Percentiles rank a stretch among this genome's conserved stretches.
Evolutionary conservation across 169 alveolate species (phyloP).

Genomic region (Plasmodium coatneyi): DNA sequence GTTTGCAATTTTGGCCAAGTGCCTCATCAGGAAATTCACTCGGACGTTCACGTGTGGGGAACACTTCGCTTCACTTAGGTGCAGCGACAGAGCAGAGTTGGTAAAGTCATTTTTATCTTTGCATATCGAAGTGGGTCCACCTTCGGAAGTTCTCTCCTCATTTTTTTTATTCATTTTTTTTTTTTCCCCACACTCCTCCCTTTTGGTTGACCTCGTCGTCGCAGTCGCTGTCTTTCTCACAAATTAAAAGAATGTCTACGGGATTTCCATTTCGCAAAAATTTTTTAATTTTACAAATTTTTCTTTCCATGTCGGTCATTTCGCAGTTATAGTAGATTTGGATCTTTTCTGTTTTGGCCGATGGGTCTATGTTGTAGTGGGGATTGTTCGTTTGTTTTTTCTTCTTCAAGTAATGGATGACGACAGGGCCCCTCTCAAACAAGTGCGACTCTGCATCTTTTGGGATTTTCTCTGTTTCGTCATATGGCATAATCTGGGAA

Average conservation of each 20-base stretch:
- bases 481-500: not conserved
- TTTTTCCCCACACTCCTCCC: not conserved
- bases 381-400: not conserved
- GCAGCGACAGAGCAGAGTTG: not conserved
- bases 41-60: slow-evolving; percentile 34
- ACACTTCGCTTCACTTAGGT: slow-evolving; percentile 19
- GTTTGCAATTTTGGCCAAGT: slow-evolving; percentile 15
- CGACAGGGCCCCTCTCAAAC: not conserved
- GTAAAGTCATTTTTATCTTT: not conserved
- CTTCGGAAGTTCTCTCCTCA: not conserved
- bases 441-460: not conserved
- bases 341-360: slow-evolving; percentile 39
- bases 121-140: not conserved
- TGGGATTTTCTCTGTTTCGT: not conserved
- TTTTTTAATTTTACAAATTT: slow-evolving; percentile 49
- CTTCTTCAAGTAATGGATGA: not conserved
- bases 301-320: slow-evolving; percentile 48
- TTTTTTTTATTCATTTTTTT: not conserved
- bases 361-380: slow-evolving; percentile 55
- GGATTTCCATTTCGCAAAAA: slow-evolving; percentile 35
- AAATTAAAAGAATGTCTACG: slow-evolving; percentile 60
- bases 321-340: slow-evolving; percentile 71
- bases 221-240: not conserved
- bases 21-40: slow-evolving; percentile 31
- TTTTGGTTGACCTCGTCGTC: not conserved